A percentile compares a stretch with the other conserved stretches of the same genome.
phyloP scores from a whole-genome alignment of 306 rosid species.

The Vigna mungo region DNA sequence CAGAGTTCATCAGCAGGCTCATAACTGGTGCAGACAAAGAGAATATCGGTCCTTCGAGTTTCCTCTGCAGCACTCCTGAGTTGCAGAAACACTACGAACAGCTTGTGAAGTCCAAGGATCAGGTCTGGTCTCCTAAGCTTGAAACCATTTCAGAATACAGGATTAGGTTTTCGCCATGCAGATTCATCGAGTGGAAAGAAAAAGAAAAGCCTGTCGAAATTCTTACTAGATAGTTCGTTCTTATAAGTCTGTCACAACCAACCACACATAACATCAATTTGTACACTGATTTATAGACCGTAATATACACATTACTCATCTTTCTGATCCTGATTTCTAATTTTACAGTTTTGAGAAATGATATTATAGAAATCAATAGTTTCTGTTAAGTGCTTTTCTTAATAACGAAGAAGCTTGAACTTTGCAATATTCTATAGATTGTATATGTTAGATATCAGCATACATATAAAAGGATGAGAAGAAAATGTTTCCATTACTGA shows the following conservation, averaged over 20 bases:
- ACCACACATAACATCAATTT: not conserved
- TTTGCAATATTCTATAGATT: not conserved
- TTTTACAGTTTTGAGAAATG: slow-evolving; percentile 15
- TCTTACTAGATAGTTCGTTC: slow-evolving; percentile 3
- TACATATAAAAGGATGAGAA: no score
- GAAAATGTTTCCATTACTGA: not conserved
- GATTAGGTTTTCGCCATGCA: slow-evolving; percentile 80
- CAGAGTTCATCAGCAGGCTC: slow-evolving; percentile 71
- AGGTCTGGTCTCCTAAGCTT: slow-evolving; percentile 91
- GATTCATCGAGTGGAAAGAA: slow-evolving; percentile 67
- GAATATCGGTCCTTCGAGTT: slow-evolving; percentile 11
- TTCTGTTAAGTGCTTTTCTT: not conserved
- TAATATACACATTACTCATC: not conserved
- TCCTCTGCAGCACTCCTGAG: slow-evolving; percentile 89
- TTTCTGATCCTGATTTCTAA: not conserved
- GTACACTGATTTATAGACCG: slow-evolving; percentile 1
- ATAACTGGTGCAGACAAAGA: slow-evolving; percentile 40
- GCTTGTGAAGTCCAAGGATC: slow-evolving; percentile 79
- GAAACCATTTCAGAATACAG: slow-evolving; percentile 83
- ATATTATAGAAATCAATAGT: not conserved
- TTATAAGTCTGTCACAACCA: not conserved
- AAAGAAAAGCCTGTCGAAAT: slow-evolving; percentile 51
- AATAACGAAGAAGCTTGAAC: slow-evolving; percentile 17
- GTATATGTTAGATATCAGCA: not conserved
- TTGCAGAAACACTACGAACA: slow-evolving; percentile 85